Evolutionary conservation across 176 grass and related monocot genomes (phyloP).

Genomic region (Rhynchospora pubera): DNA sequence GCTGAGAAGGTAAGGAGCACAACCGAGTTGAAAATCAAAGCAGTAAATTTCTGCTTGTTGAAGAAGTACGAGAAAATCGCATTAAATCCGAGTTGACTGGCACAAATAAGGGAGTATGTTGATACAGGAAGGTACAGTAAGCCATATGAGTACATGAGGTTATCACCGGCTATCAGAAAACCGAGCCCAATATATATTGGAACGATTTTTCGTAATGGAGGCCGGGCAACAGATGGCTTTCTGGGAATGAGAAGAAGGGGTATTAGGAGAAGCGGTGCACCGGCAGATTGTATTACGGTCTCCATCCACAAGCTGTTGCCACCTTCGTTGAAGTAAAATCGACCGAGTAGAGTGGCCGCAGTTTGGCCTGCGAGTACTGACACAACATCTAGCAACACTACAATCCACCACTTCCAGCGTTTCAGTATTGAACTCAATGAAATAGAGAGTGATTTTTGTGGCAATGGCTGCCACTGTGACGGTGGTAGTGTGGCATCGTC

Average conservation of each 20-base stretch:
- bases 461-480: background rate
- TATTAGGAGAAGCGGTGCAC: slow-evolving; percentile 34
- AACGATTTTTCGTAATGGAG: slow-evolving; percentile 21
- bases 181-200: slow-evolving; percentile 44
- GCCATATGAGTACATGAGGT: slow-evolving; percentile 85
- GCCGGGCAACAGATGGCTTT: background rate
- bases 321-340: slow-evolving; percentile 71
- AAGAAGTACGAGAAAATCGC: slow-evolving; percentile 58
- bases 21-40: slow-evolving; percentile 66
- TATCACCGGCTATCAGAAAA: slow-evolving; percentile 39
- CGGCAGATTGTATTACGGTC: slow-evolving; percentile 42
- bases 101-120: slow-evolving; percentile 71
- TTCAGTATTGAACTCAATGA: background rate
- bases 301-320: slow-evolving; percentile 80
- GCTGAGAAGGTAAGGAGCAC: slow-evolving; percentile 74
- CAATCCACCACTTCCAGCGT: slow-evolving; percentile 41
- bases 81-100: slow-evolving; percentile 77
- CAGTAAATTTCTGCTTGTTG: slow-evolving; percentile 67
- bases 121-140: slow-evolving; percentile 79
- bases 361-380: slow-evolving; percentile 49
- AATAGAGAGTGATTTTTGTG: background rate
- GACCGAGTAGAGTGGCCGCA: slow-evolving; percentile 44
- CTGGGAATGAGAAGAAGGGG: slow-evolving; percentile 35
- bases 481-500: background rate
- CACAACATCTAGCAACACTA: slow-evolving; percentile 42